Percentiles rank a stretch among this genome's conserved stretches.
Conservation (phyloP, 352 stramenopile genomes). For the Phytophthora palmivora region DNA sequence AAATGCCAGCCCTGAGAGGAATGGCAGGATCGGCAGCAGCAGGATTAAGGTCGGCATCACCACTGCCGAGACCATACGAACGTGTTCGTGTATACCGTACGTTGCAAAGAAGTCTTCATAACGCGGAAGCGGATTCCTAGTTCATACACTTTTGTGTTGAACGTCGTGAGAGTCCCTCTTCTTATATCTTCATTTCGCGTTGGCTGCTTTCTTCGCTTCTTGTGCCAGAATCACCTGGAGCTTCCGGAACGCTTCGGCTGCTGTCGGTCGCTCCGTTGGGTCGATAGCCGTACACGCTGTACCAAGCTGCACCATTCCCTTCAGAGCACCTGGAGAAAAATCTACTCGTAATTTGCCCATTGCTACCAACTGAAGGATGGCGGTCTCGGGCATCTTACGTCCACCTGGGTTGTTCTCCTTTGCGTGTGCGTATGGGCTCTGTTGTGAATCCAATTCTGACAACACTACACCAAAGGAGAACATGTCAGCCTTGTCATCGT, state of each 20-base stretch:
- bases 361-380: constrained; percentile 55
- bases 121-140: constrained; percentile 33
- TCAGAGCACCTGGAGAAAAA: constrained; percentile 37
- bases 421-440: constrained; percentile 42
- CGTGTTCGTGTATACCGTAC: constrained; percentile 20
- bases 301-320: constrained; percentile 41
- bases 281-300: constrained; percentile 52
- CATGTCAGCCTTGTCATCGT: constrained; percentile 57
- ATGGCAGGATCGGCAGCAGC: constrained; percentile 17
- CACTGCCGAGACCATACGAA: constrained; percentile 28
- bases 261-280: constrained; percentile 45
- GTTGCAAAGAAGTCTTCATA: constrained; percentile 34
- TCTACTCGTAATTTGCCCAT: constrained; percentile 52
- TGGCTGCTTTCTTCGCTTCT: constrained; percentile 36
- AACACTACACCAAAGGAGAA: constrained; percentile 60
- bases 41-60: constrained; percentile 14
- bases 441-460: constrained; percentile 52
- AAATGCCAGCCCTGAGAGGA: constrained; percentile 16
- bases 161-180: constrained; percentile 19
- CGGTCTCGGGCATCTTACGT: constrained; percentile 51
- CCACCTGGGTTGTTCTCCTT: constrained; percentile 45
- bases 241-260: constrained; percentile 44
- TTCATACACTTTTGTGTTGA: constrained; percentile 7
- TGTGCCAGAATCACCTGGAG: constrained; percentile 47
- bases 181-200: constrained; percentile 43